Evolutionary conservation across 2,329 filamentous ascomycete species (phyloP), one percentile per base, ranked within the genome.

Genomic region (Aspergillus sp.): DNA sequence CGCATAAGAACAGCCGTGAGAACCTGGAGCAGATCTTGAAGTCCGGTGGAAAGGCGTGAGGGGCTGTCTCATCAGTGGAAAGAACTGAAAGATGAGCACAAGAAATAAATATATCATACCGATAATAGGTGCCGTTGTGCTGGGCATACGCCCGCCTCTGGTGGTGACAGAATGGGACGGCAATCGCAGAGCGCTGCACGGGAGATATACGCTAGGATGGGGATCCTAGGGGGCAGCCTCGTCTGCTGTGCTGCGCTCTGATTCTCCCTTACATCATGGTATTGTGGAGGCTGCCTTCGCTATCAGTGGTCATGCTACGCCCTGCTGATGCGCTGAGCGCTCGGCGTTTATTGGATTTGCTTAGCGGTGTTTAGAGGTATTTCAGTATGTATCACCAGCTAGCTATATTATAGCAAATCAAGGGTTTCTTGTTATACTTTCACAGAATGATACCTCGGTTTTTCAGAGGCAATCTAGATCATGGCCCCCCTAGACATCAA

Each of bases 21-120:
- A 92, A 96, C 72, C 89, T 98, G 68, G 90, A 96, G 74, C 90
- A 92, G 77, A 94, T 98, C 73, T 84, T 98, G 71, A 85, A 86
- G 72, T 78, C 84, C 54, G 81, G 80, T 19, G 78, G 79, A 15
- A 71, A 67, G 62, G 69, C 73, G 27, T 75, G 67, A 68, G 25
- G 25, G 25, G 25, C 25, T 30, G 47, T 50, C 47, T 30, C n/a
- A 27, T 50, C 30, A 27, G 25, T 21, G 11, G 10, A 30, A n/a
- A 17, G 25, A 27, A 30, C 8, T 19, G 47, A 19, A 27, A 50
- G n/a, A 8, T 30, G 25, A 27, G 47, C 10, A 36, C 32, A 36
- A 36, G 32, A 5, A 11, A 13, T 36, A 36, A 5, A 2, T 21
- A 30, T 17, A 30, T 19, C 1, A 30, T 10, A 49, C 44, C 15